Base-by-base conservation (phyloP, 2,329 filamentous ascomycete species). In the Fusarium sp. region DNA sequence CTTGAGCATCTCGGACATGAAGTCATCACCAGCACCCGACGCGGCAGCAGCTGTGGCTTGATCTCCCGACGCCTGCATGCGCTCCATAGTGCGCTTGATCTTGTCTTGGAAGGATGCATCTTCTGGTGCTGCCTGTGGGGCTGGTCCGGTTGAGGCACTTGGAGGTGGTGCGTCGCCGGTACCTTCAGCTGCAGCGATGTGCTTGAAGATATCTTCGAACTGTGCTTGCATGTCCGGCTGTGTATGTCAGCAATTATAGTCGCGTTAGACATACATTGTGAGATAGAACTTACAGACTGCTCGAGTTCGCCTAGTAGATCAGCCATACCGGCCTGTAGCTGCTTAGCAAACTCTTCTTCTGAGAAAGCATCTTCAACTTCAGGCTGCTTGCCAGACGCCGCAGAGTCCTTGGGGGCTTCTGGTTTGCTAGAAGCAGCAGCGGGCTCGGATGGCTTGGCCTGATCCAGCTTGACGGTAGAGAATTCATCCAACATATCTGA, bases 401-500 rank as follows among this genome's bases (percentile, higher is more conserved):
- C 56, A 32, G 75, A 69, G 44, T 81, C 81, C 7, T 81, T 75
- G 32, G 80, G 60, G 48, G 78, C 74, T n/a, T 71, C 70, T 35
- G 67, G 11, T 46, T 78, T 72, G 52, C 76, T 63, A 13, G 79
- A 67, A 41, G 73, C 72, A 33, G 75, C 44, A 40, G 75, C 41
- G 41, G 70, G 53, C 54, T 71, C 67, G 30, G 76, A 67, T 23
- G 76, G 44, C 48, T 71, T 75, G 56, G 62, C 51, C 15, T 73
- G 52, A 35, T 77, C 75, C 15, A 89, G 73, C 70, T 90, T 88
- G 51, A 85, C 83, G 27, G 90, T 81, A 41, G 90, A 90, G 80
- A 99, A 99, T 68, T 97, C 92, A 76, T 97, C 93, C 25, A 99
- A 89, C 79, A 98, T 91, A 73, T 98, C 95, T 95, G 43, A 17